These are phyloP conservation scores for Glaciozyma antarctica DNA, from an alignment of 768 basidiomycete species.

Conservation along the genomic window DNA sequence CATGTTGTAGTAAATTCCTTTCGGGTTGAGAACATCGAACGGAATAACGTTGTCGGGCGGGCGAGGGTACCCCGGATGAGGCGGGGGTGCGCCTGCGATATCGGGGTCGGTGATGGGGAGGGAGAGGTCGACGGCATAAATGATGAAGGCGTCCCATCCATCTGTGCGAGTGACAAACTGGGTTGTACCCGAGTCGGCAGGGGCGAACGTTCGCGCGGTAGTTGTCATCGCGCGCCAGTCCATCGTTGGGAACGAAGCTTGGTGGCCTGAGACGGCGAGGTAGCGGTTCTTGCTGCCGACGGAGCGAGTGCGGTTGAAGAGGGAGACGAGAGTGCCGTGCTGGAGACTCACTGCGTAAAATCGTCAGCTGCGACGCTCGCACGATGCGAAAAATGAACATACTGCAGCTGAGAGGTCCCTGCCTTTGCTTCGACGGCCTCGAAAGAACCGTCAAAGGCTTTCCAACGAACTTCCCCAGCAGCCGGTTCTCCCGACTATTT, in stretches of 20 bases:
- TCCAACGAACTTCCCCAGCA: constrained; percentile 81
- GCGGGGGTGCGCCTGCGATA: constrained; percentile 63
- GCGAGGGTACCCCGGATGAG: constrained; percentile 83
- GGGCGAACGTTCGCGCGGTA: constrained; percentile 56
- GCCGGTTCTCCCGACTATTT: constrained; percentile 57
- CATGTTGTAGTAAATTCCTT: constrained; percentile 91
- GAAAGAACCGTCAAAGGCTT: constrained; percentile 97
- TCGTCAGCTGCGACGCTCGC: background rate
- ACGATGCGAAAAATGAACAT: constrained; percentile 39
- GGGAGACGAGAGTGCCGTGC: constrained; percentile 87
- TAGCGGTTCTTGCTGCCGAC: constrained; percentile 91
- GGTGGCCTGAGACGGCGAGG: constrained; percentile 86
- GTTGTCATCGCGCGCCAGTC: constrained; percentile 79
- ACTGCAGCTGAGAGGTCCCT: constrained; percentile 45
- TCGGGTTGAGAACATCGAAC: constrained; percentile 64
- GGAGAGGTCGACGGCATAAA: constrained; percentile 92
- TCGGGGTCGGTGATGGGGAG: constrained; percentile 69
- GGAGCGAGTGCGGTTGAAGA: constrained; percentile 90
- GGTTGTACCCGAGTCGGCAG: constrained; percentile 45
- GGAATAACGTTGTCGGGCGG: constrained; percentile 84
- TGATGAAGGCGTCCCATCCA: constrained; percentile 89
- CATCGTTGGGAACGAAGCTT: constrained; percentile 83
- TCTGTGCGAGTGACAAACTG: constrained; percentile 67
- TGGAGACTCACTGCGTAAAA: constrained; percentile 67
- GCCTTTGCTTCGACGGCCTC: constrained; percentile 94